phyloP scores from a whole-genome alignment of 1,139 yeast species.

The Debaryomyces singareniensis region DNA sequence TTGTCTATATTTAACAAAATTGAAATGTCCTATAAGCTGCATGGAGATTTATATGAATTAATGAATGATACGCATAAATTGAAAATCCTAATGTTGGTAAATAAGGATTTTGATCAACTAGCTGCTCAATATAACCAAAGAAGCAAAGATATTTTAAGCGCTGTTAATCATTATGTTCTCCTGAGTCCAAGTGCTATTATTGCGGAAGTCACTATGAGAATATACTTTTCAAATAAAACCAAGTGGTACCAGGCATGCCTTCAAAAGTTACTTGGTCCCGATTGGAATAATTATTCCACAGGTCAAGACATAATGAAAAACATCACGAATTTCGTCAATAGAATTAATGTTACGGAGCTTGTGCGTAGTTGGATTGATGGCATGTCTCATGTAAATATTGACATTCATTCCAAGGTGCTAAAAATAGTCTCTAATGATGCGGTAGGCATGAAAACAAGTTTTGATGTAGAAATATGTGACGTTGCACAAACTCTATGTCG shows the following conservation, averaged over 20 bases:
- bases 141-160: background rate
- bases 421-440: constrained; percentile 13
- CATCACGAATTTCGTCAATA: constrained; percentile 36
- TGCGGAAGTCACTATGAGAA: constrained; percentile 14
- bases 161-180: too few species aligned
- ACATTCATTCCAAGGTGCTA: constrained; percentile 28
- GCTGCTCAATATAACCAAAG: constrained; percentile 5
- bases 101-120: constrained; percentile 19
- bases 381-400: constrained; percentile 4
- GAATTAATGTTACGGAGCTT: constrained; percentile 36
- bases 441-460: constrained; percentile 34
- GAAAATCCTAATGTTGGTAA: constrained; percentile 24
- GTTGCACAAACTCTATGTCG: constrained; percentile 50
- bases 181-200: constrained; percentile 4
- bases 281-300: constrained; percentile 71
- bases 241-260: constrained; percentile 16
- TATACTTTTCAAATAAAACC: constrained; percentile 16
- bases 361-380: constrained; percentile 45
- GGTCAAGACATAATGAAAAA: constrained; percentile 60
- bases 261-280: constrained; percentile 47
- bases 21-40: constrained; percentile 9
- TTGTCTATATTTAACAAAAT: constrained; percentile 21
- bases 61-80: constrained; percentile 33
- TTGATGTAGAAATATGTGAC: constrained; percentile 40
- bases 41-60: constrained; percentile 16